Evolutionary conservation across 768 basidiomycete genomes (phyloP).

Genomic region (Tephrocybe sp.): DNA sequence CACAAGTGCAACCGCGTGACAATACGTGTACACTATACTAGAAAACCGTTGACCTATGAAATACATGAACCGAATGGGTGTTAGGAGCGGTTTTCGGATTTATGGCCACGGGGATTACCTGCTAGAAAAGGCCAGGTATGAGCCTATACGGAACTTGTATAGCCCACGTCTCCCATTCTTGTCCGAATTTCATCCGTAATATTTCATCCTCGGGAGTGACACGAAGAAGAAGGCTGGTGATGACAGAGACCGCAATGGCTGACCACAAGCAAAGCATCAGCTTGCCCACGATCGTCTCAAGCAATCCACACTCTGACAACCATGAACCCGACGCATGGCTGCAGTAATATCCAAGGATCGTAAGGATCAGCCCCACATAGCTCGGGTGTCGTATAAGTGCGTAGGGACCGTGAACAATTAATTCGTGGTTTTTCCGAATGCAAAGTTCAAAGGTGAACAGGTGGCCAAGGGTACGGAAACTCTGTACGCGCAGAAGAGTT

Average conservation of each 20-base stretch:
- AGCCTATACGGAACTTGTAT: constrained; percentile 28
- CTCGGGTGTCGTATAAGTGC: constrained; percentile 37
- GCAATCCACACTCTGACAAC: constrained; percentile 30
- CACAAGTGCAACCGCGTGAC: neutral
- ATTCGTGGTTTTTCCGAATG: constrained; percentile 30
- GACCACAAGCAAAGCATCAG: constrained; percentile 23
- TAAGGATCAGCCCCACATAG: constrained; percentile 32
- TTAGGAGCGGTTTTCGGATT: neutral
- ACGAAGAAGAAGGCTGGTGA: constrained; percentile 27
- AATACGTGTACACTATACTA: too few relatives aligned
- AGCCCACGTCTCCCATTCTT: constrained; percentile 27
- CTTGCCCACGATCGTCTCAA: constrained; percentile 17
- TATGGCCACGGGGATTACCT: constrained; percentile 1
- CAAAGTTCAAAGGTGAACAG: constrained; percentile 39
- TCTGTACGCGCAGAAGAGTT: constrained; percentile 29
- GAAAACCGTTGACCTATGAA: too few relatives aligned
- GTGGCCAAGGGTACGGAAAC: constrained; percentile 33
- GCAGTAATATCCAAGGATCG: constrained; percentile 25
- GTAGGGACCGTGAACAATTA: constrained; percentile 35
- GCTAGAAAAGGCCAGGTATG: constrained; percentile 33
- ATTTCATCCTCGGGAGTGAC: constrained; percentile 33
- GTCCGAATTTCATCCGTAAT: constrained; percentile 26
- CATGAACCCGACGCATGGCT: constrained; percentile 30
- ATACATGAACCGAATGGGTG: too few relatives aligned
- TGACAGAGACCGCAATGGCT: constrained; percentile 21